Base-by-base conservation (phyloP, 2,329 filamentous ascomycete genomes). In the Pezicula neosporulosa region DNA sequence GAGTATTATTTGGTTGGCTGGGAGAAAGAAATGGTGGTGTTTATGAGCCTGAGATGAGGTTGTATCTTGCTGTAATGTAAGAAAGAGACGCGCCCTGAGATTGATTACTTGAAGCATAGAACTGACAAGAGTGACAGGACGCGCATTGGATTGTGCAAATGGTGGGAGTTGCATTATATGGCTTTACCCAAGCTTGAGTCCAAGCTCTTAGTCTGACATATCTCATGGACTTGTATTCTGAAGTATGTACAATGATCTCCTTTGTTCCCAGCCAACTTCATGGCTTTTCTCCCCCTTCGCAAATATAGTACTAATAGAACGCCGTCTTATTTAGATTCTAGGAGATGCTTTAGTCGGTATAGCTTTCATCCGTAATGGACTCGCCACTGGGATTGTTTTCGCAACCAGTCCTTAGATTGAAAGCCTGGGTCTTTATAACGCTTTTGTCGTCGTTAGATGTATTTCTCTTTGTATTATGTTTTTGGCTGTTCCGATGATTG, bases 21-120 rank as follows among this genome's bases (percentile, higher is more conserved):
- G 71, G 59, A 71, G 68, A 54, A 80, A 71, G 68, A 54, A 80
- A 79, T 60, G 66, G 65, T 18, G 77, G 77, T n/a, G 66, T 78
- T 44, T 80, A 78, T 59, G 76, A 79, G 59, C 77, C 77, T 10
- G 76, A 79, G 57, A 78, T 77, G 56, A 71, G 76, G 3, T 66
- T 76, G 13, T 27, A 21, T 24, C 7, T 44, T 44, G 24, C 41
- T n/a, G 24, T 44, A 9, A 13, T 44, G 15, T 7, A 6, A n/a
- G 28, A 5, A 30, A 30, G 10, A 30, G 7, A 7, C 7, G 28
- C 28, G 3, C 6, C 6, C 2, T 30, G 28, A 21, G 28, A 30
- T 30, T 8, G 28, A 30, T 30, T 8, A 7, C 9, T 30, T 30
- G 4, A 12, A 30, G 9, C 28, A 30, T 21, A 21, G 5, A 8